Base-by-base conservation (phyloP, 2,329 filamentous ascomycete genomes). In the Tolypocladium amazonense region DNA sequence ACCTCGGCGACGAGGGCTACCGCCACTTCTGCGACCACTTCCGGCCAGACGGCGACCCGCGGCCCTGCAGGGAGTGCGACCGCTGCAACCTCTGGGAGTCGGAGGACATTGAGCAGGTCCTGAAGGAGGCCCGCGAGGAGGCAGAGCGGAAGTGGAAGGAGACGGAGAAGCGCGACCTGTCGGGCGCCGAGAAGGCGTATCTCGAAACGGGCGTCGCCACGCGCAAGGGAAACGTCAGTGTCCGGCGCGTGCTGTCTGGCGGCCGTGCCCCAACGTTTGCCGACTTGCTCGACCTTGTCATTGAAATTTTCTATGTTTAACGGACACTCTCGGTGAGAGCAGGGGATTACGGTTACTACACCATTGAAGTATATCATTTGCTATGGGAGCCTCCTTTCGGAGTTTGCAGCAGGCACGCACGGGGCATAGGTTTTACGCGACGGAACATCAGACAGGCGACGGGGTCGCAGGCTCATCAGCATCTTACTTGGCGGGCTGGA, bases 21-120 rank as follows among this genome's bases (percentile, higher is more conserved):
- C 81, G 86, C 45, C 94, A 99, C 73, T 99, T 97, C 70, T 99
- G 94, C 72, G 89, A 96, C 71, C 94, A 97, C 74, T 97, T 97
- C 72, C 83, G 94, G 11, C 88, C 90, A 12, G 83, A 89, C 62
- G 90, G 88, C 0, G 91, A 92, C 56, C 78, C 80, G 25, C 82
- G 83, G 18, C 78, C 80, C 18, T 99, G 94, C 71, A 79, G 73
- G 1, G 86, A 95, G 71, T 97, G 94, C 75, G 86, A 87, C 50
- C 86, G 85, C 67, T 93, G 89, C 73, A 91, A 92, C 69, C 79
- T 93, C 14, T 89, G 87, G 76, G 88, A 92, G 74, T 82, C 86
- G 59, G 89, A 92, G 70, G 85, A 92, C 66, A 83, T 81, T 60
- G 88, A 91, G 62, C 76, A 79, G 39, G 84, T 90, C 25, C 80